phyloP scores from a whole-genome alignment of 75 land plant genomes.

The Larix kaempferi region DNA sequence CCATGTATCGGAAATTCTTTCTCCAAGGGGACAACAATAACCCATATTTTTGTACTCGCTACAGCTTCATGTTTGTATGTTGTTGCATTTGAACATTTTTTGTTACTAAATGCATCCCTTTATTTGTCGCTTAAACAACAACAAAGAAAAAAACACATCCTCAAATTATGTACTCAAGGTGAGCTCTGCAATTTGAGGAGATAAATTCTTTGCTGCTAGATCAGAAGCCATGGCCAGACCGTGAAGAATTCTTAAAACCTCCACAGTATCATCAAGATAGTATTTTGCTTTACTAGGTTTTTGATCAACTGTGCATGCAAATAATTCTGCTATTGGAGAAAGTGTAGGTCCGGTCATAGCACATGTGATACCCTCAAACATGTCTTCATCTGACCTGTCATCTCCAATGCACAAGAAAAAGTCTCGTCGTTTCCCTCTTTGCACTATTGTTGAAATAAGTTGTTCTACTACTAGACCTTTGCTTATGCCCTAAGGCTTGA shows the following conservation, averaged over 20 bases:
- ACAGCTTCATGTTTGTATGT: neutral
- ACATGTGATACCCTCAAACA: constrained; percentile 30
- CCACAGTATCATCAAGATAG: no score
- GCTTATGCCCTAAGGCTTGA: constrained; percentile 77
- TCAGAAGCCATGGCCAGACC: no score
- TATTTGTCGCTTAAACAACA: neutral
- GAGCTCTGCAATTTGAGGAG: no score
- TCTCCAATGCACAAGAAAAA: constrained; percentile 71
- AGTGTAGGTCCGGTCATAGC: neutral
- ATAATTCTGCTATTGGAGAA: constrained; percentile 35
- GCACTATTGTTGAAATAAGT: constrained; percentile 36
- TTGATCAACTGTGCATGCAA: constrained; percentile 52
- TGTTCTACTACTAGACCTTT: constrained; percentile 55
- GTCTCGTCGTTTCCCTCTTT: constrained; percentile 34
- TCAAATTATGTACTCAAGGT: no score
- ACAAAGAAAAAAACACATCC: neutral
- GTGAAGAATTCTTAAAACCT: no score
- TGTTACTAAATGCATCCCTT: neutral
- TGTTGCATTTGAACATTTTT: neutral
- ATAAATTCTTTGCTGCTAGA: no score
- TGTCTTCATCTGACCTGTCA: constrained; percentile 47
- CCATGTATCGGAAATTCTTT: neutral
- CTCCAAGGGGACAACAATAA: neutral
- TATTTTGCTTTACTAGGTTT: constrained; percentile 64
- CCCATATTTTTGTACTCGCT: neutral